Conservation (phyloP, 1,139 yeast genomes). For the Scheffersomyces titani region DNA sequence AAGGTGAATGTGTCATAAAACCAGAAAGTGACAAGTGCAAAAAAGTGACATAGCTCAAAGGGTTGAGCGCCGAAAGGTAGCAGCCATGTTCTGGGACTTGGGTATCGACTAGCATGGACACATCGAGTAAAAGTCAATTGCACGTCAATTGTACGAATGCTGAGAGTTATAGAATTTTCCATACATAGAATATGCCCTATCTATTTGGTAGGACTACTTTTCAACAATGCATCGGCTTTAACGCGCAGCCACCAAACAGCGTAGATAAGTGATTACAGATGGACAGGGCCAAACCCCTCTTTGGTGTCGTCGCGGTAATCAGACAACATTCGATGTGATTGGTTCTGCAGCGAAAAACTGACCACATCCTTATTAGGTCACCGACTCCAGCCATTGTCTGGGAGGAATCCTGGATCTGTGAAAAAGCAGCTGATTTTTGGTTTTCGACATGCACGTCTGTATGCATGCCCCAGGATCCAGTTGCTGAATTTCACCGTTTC, state of each 20-base stretch:
- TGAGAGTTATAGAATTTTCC: too few relatives aligned
- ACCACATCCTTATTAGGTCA: not conserved
- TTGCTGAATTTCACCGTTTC: not conserved
- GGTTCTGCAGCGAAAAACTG: not conserved
- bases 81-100: not conserved
- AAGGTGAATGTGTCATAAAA: not conserved
- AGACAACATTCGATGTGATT: not conserved
- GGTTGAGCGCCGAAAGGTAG: not conserved
- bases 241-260: not conserved
- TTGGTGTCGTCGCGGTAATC: not conserved
- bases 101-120: too few relatives aligned
- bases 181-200: too few relatives aligned
- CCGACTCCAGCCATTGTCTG: not conserved
- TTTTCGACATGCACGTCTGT: not conserved
- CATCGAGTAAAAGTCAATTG: too few relatives aligned
- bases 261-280: not conserved
- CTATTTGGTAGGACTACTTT: not conserved
- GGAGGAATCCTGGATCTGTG: not conserved
- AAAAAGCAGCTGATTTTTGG: not conserved
- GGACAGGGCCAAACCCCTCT: not conserved
- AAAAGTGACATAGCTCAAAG: not conserved
- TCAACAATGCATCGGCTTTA: not conserved
- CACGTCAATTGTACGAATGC: too few relatives aligned
- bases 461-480: not conserved
- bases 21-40: not conserved